A percentile compares a stretch with the other conserved stretches of the same genome.
Evolutionary conservation across 352 stramenopile species (phyloP).

Genomic region (Thraustotheca clavata): DNA sequence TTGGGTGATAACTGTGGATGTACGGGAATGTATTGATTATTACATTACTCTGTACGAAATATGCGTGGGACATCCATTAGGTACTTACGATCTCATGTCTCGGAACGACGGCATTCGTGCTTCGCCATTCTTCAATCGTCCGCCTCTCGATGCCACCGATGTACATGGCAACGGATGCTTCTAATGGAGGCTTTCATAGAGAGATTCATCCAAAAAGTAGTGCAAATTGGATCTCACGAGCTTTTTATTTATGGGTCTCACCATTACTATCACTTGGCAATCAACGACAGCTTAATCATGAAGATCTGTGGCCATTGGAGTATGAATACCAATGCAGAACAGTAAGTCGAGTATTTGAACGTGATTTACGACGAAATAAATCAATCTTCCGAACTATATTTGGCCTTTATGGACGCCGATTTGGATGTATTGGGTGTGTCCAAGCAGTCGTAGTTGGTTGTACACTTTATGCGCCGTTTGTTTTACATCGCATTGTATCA

Average conservation of each 20-base stretch:
- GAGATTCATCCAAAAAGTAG: not conserved
- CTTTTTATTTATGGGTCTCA: constrained; percentile 4
- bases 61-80: not conserved
- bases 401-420: not conserved
- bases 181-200: too few species aligned
- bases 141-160: not conserved
- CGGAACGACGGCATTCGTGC: not conserved
- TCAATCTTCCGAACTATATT: constrained; percentile 6
- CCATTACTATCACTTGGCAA: constrained; percentile 17
- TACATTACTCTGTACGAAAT: too few species aligned
- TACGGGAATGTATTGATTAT: not conserved
- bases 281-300: constrained; percentile 7
- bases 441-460: not conserved
- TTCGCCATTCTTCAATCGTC: constrained; percentile 8
- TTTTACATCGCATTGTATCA: constrained; percentile 2
- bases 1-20: not conserved
- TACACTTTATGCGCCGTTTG: constrained; percentile 2
- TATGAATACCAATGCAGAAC: not conserved
- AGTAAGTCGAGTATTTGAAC: constrained; percentile 5
- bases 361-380: not conserved
- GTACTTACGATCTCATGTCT: constrained; percentile 2
- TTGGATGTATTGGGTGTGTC: not conserved
- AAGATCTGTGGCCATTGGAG: constrained; percentile 12
- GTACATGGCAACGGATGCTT: not conserved
- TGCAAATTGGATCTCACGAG: not conserved